Percentiles rank a stretch among this genome's conserved stretches.
Conservation (phyloP, 23 red algal species). For the Pyropia yezoensis region DNA sequence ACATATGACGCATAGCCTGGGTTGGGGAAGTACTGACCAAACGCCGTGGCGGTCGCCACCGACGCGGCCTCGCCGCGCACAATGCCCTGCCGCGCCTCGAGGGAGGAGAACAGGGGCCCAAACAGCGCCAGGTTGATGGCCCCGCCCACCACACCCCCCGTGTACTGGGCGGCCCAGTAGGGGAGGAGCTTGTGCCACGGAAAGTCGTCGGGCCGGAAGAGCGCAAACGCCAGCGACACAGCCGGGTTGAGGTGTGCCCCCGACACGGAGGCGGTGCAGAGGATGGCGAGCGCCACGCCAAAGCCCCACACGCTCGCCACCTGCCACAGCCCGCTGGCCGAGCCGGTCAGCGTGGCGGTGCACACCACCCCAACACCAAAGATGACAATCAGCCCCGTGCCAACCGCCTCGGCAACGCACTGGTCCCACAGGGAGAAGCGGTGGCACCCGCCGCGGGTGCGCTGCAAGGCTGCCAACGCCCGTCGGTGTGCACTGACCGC, state of each 20-base stretch:
- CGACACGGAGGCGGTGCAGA: conserved; percentile 49
- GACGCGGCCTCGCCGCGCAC: conserved; percentile 13
- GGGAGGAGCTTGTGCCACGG: conserved; percentile 40
- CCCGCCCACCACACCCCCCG: conserved; percentile 57
- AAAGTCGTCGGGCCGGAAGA: conserved; percentile 58
- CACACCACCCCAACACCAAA: conserved; percentile 63
- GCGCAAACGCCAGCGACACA: conserved; percentile 46
- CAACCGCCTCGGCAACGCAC: conserved; percentile 57
- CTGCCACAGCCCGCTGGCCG: conserved; percentile 38
- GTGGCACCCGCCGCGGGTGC: not conserved
- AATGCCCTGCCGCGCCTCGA: conserved; percentile 12
- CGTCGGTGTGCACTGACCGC: too few relatives aligned
- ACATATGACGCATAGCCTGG: conserved; percentile 1
- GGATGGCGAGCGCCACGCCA: conserved; percentile 71
- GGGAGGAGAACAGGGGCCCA: conserved; percentile 7
- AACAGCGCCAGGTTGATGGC: conserved; percentile 42
- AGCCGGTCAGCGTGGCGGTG: conserved; percentile 19
- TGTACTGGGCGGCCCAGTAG: conserved; percentile 44
- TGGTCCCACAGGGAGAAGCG: conserved; percentile 24
- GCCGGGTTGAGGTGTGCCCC: conserved; percentile 79
- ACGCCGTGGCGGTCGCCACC: conserved; percentile 22
- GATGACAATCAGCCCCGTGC: conserved; percentile 60
- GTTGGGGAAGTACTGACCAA: conserved; percentile 60
- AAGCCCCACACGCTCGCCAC: conserved; percentile 74
- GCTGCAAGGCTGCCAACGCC: too few relatives aligned